These are phyloP conservation scores for Verticillium dahliae DNA, from an alignment of 2,329 filamentous ascomycete species.

Conservation along the genomic window DNA sequence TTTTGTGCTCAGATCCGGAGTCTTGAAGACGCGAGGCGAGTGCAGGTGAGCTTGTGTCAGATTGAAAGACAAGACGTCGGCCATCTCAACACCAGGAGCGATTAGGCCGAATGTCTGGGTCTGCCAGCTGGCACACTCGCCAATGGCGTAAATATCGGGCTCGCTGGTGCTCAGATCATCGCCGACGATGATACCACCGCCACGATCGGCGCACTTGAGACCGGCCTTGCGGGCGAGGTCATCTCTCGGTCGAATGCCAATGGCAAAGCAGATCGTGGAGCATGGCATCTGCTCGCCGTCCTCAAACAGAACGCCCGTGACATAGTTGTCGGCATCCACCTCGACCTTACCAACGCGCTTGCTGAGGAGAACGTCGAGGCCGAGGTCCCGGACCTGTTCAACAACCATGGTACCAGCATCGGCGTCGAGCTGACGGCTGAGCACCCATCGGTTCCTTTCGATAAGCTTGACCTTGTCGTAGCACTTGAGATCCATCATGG, in stretches of 20 bases:
- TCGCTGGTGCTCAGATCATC: constrained; percentile 62
- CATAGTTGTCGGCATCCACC: constrained; percentile 58
- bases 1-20: constrained; percentile 85
- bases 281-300: constrained; percentile 73
- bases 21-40: constrained; percentile 63
- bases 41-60: constrained; percentile 76
- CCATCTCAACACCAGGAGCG: constrained; percentile 86
- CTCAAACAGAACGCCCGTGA: constrained; percentile 71
- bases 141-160: constrained; percentile 75
- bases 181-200: constrained; percentile 69
- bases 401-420: constrained; percentile 79
- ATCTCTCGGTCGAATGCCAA: constrained; percentile 76
- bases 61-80: constrained; percentile 85
- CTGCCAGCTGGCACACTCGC: constrained; percentile 87
- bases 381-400: constrained; percentile 71
- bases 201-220: constrained; percentile 64
- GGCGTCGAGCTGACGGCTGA: constrained; percentile 74
- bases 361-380: constrained; percentile 72
- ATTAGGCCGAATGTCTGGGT: constrained; percentile 84
- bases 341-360: constrained; percentile 69
- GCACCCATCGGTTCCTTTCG: constrained; percentile 75
- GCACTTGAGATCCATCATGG: constrained; percentile 78
- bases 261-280: constrained; percentile 81
- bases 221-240: constrained; percentile 65
- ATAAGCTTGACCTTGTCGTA: constrained; percentile 71